phyloP scores from a whole-genome alignment of 768 basidiomycete species.

The Crepidotus variabilis region DNA sequence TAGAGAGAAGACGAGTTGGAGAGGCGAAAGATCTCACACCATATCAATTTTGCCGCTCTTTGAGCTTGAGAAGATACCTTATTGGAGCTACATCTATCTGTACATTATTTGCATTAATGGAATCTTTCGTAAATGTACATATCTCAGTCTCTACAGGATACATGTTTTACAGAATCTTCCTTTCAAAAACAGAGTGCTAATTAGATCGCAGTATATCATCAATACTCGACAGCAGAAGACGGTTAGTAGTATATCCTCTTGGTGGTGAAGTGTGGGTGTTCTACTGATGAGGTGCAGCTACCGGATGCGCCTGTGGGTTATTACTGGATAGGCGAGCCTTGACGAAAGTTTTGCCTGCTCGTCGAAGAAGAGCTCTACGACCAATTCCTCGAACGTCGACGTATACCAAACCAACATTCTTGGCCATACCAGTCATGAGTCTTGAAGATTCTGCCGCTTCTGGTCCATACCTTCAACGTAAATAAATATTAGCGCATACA shows the following conservation, averaged over 20 bases:
- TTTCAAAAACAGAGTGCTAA: too few relatives aligned
- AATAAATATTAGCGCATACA: not conserved
- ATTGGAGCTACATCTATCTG: not conserved
- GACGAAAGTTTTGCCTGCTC: slow-evolving; percentile 54
- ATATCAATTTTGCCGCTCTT: slow-evolving; percentile 96
- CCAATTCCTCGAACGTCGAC: slow-evolving; percentile 74
- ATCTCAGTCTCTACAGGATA: not conserved
- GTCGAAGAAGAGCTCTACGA: slow-evolving; percentile 62
- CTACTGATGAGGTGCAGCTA: not conserved
- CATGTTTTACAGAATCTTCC: too few relatives aligned
- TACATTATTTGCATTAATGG: not conserved
- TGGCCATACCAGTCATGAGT: slow-evolving; percentile 59
- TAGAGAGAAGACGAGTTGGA: slow-evolving; percentile 95
- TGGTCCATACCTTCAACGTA: slow-evolving; percentile 46
- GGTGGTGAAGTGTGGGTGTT: not conserved
- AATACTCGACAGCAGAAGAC: too few relatives aligned
- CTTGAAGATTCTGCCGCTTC: slow-evolving; percentile 58
- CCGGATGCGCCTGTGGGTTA: not conserved
- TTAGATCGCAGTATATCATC: too few relatives aligned
- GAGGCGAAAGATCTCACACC: slow-evolving; percentile 81
- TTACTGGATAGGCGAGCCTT: slow-evolving; percentile 32
- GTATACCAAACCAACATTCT: slow-evolving; percentile 74
- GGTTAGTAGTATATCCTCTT: not conserved
- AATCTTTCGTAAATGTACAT: not conserved
- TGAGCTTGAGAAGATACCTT: slow-evolving; percentile 28